Evolutionary conservation across 805 yeast genomes (phyloP), one percentile per base, ranked within the genome.

Genomic region (Schizosaccharomyces osmophilus): DNA sequence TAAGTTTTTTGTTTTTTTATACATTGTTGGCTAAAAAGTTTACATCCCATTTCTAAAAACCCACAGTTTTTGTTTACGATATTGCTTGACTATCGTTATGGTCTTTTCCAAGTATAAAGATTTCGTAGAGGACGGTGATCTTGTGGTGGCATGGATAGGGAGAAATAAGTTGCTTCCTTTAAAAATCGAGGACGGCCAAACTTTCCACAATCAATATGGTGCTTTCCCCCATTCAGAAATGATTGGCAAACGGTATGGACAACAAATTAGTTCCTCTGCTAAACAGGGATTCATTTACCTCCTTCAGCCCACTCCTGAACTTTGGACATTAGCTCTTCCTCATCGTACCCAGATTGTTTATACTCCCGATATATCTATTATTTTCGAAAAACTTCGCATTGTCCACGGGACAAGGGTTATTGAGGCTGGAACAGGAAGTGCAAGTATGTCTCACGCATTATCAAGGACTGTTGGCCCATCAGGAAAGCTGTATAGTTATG

Each of bases 371-470:
- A 85, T 96, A 1, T 81, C 95, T 36, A 93, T 87, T 68, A 88
- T 93, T 62, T 79, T 86, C 64, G 95, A 90, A 70, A 74, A 95
- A 67, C 73, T 93, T 64, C 78, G 81, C 57, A 82, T 93, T 62
- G 75, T 79, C 22, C 80, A 86, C 15, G 89, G 90, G 1, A 78
- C 87, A 0, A 73, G 80, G 63, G 94, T 93, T 13, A 83, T 93
- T 59, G 99, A 93, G 73, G 95, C 97, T 0, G 99, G 99, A 45
- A 93, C 99, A 0, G 99, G 98, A 0, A 85, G 95, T 5, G 99
- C 94, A 0, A 87, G 96, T 0, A 87, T 93, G 68, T 85, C 95
- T 2, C 99, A 93, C 72, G 83, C 95, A 0, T 80, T 93, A 70
- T 84, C 95, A 1, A 79, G 99, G 67, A 81, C 93, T 0, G 82